Evolutionary conservation across 192 early-diverging fungal genomes (phyloP), one percentile per base, ranked within the genome.

Genomic region (Coemansia sp.): DNA sequence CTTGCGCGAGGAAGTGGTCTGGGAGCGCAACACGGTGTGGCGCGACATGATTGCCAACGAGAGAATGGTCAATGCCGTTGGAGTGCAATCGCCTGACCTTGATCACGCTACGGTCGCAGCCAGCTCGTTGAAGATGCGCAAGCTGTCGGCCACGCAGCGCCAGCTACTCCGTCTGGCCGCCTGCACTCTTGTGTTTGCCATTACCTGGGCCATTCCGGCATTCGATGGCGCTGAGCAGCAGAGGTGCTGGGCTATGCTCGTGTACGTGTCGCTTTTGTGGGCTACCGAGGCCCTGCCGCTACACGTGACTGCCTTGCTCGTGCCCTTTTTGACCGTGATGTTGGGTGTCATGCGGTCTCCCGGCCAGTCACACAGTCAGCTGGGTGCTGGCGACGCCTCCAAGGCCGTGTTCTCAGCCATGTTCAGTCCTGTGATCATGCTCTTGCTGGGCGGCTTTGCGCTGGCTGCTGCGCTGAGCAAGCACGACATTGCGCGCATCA

Each of bases 1-100:
- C 75, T 80, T 96, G 73, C 87, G 95, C 61, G 94, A 97, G 74
- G 90, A 92, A 44, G 90, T 98, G 70, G 93, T 94, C 4, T 96
- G 92, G 92, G 94, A 98, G 78, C 89, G 96, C 72, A 98, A 97
- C 80, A 98, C 96, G 0, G 89, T 98, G 25, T 98, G 96, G 96
- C 86, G 94, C 67, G 96, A 98, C 74, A 95, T 98, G 94, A 92
- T 98, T 73, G 91, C 91, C 38, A 88, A 89, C 69, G 94, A 95
- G 76, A 86, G 94, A 19, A 91, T 86, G 85, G 85, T 86, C n/a
- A 84, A 88, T 25, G 90, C 89, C 5, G 89, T 92, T 8, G 89
- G 86, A n/a, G 85, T 93, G 44, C 80, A 83, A 68, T 69, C 75
- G 62, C 85, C 63, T 38, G 77, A 84, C 53, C 74, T 84, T 9